Evolutionary conservation across 179 eudicot species (phyloP), one percentile per base, ranked within the genome.

Genomic region (Kewa caespitosa): DNA sequence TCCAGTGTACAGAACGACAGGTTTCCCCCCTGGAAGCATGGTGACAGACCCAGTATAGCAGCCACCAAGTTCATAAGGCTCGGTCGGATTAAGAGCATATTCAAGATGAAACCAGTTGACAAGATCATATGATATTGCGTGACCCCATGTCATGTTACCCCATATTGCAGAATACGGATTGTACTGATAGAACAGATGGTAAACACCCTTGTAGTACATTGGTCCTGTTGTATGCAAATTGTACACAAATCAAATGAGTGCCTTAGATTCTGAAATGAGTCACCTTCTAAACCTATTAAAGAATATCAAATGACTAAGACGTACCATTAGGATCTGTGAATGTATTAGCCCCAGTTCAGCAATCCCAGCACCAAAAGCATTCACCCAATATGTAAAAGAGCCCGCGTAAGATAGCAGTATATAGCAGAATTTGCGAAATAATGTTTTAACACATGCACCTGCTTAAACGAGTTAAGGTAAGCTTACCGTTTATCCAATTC

Each of bases 401-500:
- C 38, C 4, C 28, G 55, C 3, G 38, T 64, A 28, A 63, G 32
- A 37, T 30, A 31, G 39, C 62, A 63, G 52, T 48, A 38, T 36
- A 48, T 42, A 37, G 62, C 23, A 63, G 25, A 27, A 54, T 34
- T 60, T 8, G 7, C 27, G 14, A 46, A 61, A 38, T 63, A 74
- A 68, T 50, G 68, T 43, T 67, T 15, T 6, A 30, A n/a, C n/a
- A n/a, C n/a, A n/a, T n/a, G n/a, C 4, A 13, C 41, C 15, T 25
- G 68, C 0, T 7, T 3, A 27, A 20, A 37, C 22, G 25, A 34
- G 42, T 30, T 68, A 2, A 13, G 25, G 6, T n/a, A 32, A 28
- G n/a, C 74, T 52, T 70, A 87, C 90, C 90, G 42, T 87, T 86
- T 75, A 85, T 78, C 89, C 90, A 85, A 54, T 87, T 87, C 46